Evolutionary conservation across 495 filamentous ascomycete species (phyloP).

Genomic region (Trichodelitschia bisporula): DNA sequence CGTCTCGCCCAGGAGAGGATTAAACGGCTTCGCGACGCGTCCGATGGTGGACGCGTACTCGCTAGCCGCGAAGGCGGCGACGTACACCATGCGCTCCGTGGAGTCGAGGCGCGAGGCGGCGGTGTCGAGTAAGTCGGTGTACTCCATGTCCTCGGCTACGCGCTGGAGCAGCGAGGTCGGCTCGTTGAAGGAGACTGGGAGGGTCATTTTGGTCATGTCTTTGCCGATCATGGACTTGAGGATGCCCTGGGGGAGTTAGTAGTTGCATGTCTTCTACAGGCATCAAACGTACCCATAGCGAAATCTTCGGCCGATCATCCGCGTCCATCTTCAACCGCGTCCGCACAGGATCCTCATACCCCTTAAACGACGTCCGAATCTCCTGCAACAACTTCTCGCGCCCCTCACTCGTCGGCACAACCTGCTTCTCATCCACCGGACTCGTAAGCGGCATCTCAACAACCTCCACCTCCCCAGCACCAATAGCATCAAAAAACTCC

Average conservation of each 20-base stretch:
- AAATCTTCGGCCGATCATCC: conserved; percentile 82
- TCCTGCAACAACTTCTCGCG: conserved; percentile 19
- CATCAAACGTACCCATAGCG: conserved; percentile 55
- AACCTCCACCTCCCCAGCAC: conserved; percentile 74
- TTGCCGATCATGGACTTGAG: conserved; percentile 99
- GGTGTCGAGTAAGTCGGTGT: conserved; percentile 74
- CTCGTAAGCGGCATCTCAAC: conserved; percentile 24
- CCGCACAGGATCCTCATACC: conserved; percentile 72
- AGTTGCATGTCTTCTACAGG: neutral
- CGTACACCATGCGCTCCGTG: conserved; percentile 83
- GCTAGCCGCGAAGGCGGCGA: conserved; percentile 81
- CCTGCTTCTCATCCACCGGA: conserved; percentile 16
- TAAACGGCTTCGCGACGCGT: conserved; percentile 94
- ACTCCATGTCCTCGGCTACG: conserved; percentile 94
- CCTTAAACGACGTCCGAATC: conserved; percentile 57
- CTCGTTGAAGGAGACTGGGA: conserved; percentile 96
- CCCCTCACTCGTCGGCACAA: conserved; percentile 15
- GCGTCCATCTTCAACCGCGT: conserved; percentile 65
- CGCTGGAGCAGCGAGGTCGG: conserved; percentile 92
- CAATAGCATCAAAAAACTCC: conserved; percentile 94
- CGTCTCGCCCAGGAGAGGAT: conserved; percentile 84
- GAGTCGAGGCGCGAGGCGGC: conserved; percentile 71
- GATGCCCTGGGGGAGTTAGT: conserved; percentile 42
- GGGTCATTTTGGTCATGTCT: conserved; percentile 99
- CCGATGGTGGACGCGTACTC: conserved; percentile 94